Evolutionary conservation across 1,284 basidiomycete species (phyloP), one percentile per base, ranked within the genome.

Genomic region (Mycena citricolor): DNA sequence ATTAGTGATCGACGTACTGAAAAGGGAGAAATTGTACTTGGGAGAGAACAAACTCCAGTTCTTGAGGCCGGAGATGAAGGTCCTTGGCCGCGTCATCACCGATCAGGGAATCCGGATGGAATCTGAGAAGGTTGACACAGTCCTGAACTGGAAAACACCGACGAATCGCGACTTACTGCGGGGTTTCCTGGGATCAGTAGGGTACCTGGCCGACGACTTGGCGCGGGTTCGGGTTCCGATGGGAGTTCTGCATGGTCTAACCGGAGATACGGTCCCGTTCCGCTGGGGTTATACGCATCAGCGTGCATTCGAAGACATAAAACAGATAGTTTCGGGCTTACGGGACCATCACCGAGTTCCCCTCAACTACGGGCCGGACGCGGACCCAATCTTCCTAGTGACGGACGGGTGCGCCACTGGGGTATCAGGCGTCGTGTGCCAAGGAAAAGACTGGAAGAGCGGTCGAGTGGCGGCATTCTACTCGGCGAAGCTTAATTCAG

Each of bases 401-500:
- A 59, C 56, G 0, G 61, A 61, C 36, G 61, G 53, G 4, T 54
- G 54, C 20, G 31, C 34, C 14, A 50, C 56, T 0, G 55, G 61
- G 1, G 43, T 52, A 1, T 54, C 52, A 7, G 59, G 60, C 1
- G 42, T 56, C 2, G 31, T 63, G 1, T 46, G 47, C 12, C 60
- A 62, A 43, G 61, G 62, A 1, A n/a, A 36, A 3, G 51, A 54
- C 12, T 51, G 48, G 26, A 51, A 55, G 26, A 54, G 47, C 0
- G 52, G 49, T 0, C 39, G 34, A 5, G 38, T 60, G 0, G 37
- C 49, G 17, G 55, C 58, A 0, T 66, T 66, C 42, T 64, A 55
- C 47, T 64, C 60, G 0, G 62, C 59, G 1, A 67, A 66, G 40
- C 57, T 67, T 35, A 61, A 53, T 25, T 31, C 57, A 0, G 54